phyloP scores from a whole-genome alignment of 2,329 filamentous ascomycete species.

The Didymosphaeria variabile region DNA sequence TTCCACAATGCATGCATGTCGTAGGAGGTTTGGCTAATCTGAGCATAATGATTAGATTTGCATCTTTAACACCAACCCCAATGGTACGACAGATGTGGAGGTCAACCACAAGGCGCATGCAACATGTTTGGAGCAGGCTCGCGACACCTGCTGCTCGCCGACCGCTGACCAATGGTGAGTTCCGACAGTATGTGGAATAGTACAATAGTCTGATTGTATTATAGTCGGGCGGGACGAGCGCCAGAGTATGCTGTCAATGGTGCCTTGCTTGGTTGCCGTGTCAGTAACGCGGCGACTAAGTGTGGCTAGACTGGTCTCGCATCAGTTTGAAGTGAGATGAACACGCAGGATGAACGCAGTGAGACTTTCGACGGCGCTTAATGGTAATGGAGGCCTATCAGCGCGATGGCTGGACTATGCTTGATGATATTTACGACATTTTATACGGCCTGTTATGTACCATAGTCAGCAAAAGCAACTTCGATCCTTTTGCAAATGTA shows the following conservation, averaged over 20 bases:
- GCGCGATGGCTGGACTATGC: background rate
- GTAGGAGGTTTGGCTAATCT: background rate
- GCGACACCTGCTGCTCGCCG: conserved; percentile 12
- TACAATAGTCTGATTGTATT: background rate
- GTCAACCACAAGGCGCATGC: conserved; percentile 7
- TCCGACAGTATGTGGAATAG: background rate
- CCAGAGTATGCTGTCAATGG: conserved; percentile 2
- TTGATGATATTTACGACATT: background rate
- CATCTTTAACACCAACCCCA: conserved; percentile 12
- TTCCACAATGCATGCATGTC: background rate
- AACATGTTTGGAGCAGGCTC: background rate
- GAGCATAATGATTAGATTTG: background rate
- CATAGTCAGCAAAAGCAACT: background rate
- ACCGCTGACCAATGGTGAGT: conserved; percentile 10
- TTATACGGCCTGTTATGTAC: conserved; percentile 5
- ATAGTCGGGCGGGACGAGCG: conserved; percentile 6
- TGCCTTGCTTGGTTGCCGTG: conserved; percentile 2
- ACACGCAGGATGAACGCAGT: background rate
- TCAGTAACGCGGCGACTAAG: background rate
- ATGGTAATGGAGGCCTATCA: background rate
- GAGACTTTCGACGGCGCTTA: background rate
- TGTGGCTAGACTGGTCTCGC: background rate
- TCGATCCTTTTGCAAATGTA: background rate
- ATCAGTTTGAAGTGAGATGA: background rate
- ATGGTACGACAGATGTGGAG: conserved; percentile 6